These are phyloP conservation scores for Raddia guianensis DNA, from an alignment of 176 grass and related monocot species.

Conservation along the genomic window DNA sequence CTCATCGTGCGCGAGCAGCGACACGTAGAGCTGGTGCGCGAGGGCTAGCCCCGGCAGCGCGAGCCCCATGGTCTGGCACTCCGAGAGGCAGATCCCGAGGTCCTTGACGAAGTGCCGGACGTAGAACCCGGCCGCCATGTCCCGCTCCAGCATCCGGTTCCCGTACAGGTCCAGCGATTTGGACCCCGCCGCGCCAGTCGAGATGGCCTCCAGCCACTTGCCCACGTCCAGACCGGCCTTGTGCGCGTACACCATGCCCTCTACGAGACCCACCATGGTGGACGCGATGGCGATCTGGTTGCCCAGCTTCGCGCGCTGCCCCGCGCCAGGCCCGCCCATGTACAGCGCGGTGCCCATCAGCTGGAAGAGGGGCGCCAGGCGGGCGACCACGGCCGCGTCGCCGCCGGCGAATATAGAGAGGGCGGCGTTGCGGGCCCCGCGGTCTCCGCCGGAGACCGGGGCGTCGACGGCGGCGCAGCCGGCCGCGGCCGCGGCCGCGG, in stretches of 20 bases:
- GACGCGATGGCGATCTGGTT: conserved; percentile 95
- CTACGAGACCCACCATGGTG: conserved; percentile 95
- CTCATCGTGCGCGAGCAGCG: conserved; percentile 80
- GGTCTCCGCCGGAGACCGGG: conserved; percentile 82
- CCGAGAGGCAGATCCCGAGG: conserved; percentile 87
- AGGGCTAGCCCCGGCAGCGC: conserved; percentile 88
- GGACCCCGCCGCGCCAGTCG: conserved; percentile 82
- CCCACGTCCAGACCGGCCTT: conserved; percentile 84
- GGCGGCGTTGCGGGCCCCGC: conserved; percentile 67
- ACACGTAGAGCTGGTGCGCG: conserved; percentile 85
- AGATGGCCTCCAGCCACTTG: conserved; percentile 96
- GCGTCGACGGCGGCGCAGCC: conserved; percentile 64
- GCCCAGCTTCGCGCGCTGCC: conserved; percentile 85
- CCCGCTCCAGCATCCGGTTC: conserved; percentile 83
- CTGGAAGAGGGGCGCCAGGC: conserved; percentile 73
- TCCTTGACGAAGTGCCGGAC: conserved; percentile 97
- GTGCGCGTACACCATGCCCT: conserved; percentile 94
- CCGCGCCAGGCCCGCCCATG: conserved; percentile 84
- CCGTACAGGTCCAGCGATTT: conserved; percentile 80
- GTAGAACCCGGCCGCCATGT: conserved; percentile 92
- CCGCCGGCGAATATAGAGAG: conserved; percentile 91
- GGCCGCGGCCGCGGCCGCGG: conserved; percentile 34
- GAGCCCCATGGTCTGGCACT: conserved; percentile 93
- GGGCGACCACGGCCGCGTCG: conserved; percentile 51
- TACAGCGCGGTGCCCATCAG: conserved; percentile 78